Evolutionary conservation across 2,329 filamentous ascomycete species (phyloP).

Genomic region (Cadophora sp.): DNA sequence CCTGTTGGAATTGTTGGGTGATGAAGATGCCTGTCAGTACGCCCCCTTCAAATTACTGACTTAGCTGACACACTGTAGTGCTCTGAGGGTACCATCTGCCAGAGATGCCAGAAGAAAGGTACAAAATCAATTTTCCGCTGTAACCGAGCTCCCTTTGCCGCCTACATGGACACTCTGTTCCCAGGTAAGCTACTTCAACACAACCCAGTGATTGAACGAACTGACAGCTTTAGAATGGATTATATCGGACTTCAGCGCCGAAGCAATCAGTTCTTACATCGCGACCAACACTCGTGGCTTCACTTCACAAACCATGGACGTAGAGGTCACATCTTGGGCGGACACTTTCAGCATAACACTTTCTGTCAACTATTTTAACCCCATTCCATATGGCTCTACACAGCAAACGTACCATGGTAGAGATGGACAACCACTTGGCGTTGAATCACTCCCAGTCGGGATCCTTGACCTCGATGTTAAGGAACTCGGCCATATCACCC

Average conservation of each 20-base stretch:
- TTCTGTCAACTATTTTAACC: conserved; percentile 21
- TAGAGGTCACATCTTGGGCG: background rate
- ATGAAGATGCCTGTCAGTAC: conserved; percentile 36
- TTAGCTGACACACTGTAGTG: too few relatives aligned
- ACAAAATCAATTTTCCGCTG: conserved; percentile 20
- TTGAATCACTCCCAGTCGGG: conserved; percentile 34
- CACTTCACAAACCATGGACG: background rate
- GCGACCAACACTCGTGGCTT: background rate
- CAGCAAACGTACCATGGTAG: conserved; percentile 23
- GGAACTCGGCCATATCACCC: background rate
- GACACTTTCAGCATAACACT: background rate
- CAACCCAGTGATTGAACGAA: background rate
- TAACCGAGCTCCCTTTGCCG: conserved; percentile 29
- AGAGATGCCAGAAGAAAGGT: conserved; percentile 29
- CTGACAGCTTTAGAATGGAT: conserved; percentile 21
- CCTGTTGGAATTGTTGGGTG: conserved; percentile 39
- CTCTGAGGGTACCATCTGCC: conserved; percentile 31
- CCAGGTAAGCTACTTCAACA: conserved; percentile 31
- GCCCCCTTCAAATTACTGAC: too few relatives aligned
- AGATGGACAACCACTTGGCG: conserved; percentile 23
- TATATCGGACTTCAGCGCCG: conserved; percentile 23
- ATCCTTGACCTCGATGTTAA: conserved; percentile 4
- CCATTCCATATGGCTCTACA: conserved; percentile 14
- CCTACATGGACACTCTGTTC: background rate
- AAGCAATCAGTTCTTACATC: conserved; percentile 7